Conservation (phyloP, 2,329 filamentous ascomycete genomes). For the Pestalotiopsis sp. region DNA sequence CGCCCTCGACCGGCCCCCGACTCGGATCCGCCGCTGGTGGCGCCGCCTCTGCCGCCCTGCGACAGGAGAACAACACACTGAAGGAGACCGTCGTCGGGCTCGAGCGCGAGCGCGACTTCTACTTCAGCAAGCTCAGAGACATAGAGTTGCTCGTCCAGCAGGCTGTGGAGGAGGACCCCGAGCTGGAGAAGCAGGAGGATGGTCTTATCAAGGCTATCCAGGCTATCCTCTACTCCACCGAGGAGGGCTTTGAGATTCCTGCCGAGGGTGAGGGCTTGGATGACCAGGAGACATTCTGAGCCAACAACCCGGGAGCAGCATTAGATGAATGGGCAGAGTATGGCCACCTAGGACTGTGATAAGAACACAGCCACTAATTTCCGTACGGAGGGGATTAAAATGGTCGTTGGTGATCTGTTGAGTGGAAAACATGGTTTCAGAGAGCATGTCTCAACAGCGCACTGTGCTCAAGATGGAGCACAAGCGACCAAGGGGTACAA, state of each 20-base stretch:
- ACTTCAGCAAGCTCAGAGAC: slow-evolving; percentile 97
- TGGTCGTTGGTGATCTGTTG: background rate
- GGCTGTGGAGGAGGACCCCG: slow-evolving; percentile 87
- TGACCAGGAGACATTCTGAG: slow-evolving; percentile 80
- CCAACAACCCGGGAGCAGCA: background rate
- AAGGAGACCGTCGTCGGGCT: slow-evolving; percentile 95
- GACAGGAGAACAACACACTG: slow-evolving; percentile 82
- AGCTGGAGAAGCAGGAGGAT: slow-evolving; percentile 92
- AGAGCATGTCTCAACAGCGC: background rate
- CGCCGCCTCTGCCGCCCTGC: slow-evolving; percentile 70
- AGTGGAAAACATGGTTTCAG: background rate
- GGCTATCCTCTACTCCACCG: slow-evolving; percentile 94
- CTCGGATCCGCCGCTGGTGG: slow-evolving; percentile 43
- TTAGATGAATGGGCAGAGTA: no score
- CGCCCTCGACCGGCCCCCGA: slow-evolving; percentile 60
- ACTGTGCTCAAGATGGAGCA: background rate
- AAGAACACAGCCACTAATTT: background rate
- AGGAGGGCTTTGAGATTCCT: slow-evolving; percentile 90
- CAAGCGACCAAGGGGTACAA: background rate
- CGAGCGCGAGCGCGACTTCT: slow-evolving; percentile 96
- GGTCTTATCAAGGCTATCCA: slow-evolving; percentile 95
- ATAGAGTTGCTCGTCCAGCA: slow-evolving; percentile 95
- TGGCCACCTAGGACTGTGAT: background rate
- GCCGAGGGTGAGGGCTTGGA: slow-evolving; percentile 71
- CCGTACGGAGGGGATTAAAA: background rate